Evolutionary conservation across 192 early-diverging fungal species (phyloP).

Genomic region (Backusella macrospora): DNA sequence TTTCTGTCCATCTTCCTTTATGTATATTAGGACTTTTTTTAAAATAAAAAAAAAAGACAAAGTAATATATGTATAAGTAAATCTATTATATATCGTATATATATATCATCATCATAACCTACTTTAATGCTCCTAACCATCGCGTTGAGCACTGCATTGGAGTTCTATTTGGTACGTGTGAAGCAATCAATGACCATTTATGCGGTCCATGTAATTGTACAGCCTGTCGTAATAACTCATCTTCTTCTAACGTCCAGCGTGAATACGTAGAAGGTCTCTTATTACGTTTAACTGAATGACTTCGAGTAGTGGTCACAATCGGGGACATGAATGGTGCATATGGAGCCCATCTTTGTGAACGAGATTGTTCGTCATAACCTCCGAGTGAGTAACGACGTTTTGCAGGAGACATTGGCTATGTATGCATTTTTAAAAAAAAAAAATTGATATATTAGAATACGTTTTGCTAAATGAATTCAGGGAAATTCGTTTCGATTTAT

Average conservation of each 20-base stretch:
- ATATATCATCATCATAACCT: background rate
- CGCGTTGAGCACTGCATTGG: slow-evolving; percentile 58
- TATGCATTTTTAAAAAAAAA: too few relatives aligned
- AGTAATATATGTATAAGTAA: background rate
- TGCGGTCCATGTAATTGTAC: slow-evolving; percentile 49
- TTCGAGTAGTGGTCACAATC: slow-evolving; percentile 21
- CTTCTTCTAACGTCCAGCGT: slow-evolving; percentile 51
- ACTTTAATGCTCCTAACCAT: slow-evolving; percentile 54
- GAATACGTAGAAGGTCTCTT: slow-evolving; percentile 48
- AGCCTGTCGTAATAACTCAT: slow-evolving; percentile 44
- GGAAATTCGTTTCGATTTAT: too few relatives aligned
- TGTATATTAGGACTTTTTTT: slow-evolving; percentile 50
- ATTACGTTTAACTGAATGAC: slow-evolving; percentile 30
- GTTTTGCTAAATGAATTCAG: background rate
- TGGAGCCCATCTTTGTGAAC: slow-evolving; percentile 9
- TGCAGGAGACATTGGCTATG: slow-evolving; percentile 14
- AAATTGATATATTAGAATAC: background rate
- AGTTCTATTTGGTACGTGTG: slow-evolving; percentile 53
- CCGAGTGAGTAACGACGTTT: slow-evolving; percentile 18
- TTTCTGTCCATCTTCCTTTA: slow-evolving; percentile 54
- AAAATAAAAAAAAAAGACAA: slow-evolving; percentile 1
- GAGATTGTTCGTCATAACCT: slow-evolving; percentile 3
- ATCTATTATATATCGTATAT: background rate
- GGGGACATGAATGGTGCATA: slow-evolving; percentile 22
- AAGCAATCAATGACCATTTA: slow-evolving; percentile 52